Evolutionary conservation across 345 rosid species (phyloP).

Genomic region (Eucalyptus coolabah): DNA sequence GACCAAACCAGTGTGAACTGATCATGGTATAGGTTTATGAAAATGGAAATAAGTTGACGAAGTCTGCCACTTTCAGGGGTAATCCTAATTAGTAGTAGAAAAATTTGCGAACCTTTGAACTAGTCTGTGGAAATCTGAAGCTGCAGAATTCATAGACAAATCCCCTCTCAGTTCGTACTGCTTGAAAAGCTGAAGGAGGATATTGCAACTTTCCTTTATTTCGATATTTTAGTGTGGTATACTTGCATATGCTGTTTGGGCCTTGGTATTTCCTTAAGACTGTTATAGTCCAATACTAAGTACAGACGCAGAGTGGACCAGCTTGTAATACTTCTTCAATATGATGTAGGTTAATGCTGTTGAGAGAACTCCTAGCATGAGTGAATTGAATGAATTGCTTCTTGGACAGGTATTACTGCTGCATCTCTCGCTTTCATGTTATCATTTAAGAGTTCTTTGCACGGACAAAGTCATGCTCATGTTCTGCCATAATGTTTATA

Average conservation of each 20-base stretch:
- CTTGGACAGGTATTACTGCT: conserved; percentile 59
- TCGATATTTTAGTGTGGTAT: neutral
- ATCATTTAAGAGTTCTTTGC: neutral
- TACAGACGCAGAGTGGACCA: neutral
- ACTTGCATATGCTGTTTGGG: neutral
- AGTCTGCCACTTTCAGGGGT: neutral
- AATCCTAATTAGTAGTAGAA: neutral
- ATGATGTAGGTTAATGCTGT: conserved; percentile 68
- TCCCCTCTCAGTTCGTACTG: neutral
- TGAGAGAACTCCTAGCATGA: conserved; percentile 94
- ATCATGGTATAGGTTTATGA: neutral
- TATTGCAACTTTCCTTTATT: neutral
- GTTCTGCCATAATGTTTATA: neutral
- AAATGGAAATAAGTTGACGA: neutral
- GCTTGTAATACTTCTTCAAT: neutral
- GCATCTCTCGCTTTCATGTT: neutral
- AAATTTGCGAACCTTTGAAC: neutral
- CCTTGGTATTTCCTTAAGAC: neutral
- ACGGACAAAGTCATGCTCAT: neutral
- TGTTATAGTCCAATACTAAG: neutral
- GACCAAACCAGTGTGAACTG: neutral
- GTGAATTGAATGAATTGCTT: conserved; percentile 86
- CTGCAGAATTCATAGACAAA: neutral
- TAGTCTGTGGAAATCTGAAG: neutral
- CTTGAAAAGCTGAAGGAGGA: neutral